A percentile compares a stretch with the other conserved stretches of the same genome.
Conservation (phyloP, 75 land plant genomes). For the Selaginella tamariscina region DNA sequence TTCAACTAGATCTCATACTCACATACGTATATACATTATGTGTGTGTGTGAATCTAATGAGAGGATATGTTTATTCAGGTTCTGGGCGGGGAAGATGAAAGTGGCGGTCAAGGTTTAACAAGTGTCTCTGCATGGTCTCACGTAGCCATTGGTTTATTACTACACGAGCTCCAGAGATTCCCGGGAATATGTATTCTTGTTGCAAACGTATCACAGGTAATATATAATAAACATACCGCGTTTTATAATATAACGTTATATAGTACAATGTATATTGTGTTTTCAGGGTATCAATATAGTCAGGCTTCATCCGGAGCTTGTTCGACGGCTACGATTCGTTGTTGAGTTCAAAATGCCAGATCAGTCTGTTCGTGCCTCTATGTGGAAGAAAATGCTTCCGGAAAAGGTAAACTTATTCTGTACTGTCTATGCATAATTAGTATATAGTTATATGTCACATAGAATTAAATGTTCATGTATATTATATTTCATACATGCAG, state of each 20-base stretch:
- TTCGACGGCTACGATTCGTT: slow-evolving; percentile 19
- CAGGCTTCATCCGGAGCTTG: slow-evolving; percentile 20
- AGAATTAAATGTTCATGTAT: background rate
- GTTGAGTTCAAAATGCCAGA: slow-evolving; percentile 29
- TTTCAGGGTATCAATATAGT: slow-evolving; percentile 18
- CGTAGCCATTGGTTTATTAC: slow-evolving; percentile 23
- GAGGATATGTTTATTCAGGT: too few relatives aligned
- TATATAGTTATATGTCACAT: too few relatives aligned
- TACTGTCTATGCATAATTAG: too few relatives aligned
- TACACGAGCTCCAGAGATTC: slow-evolving; percentile 25
- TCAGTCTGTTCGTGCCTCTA: slow-evolving; percentile 13
- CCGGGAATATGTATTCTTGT: slow-evolving; percentile 27
- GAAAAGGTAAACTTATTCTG: slow-evolving; percentile 20
- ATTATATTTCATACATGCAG: too few relatives aligned
- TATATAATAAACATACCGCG: background rate
- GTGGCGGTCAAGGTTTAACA: slow-evolving; percentile 12
- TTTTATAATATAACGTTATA: too few relatives aligned
- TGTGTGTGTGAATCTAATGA: too few relatives aligned
- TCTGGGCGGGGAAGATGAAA: slow-evolving; percentile 18
- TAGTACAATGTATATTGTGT: background rate
- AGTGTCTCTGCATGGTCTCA: slow-evolving; percentile 28
- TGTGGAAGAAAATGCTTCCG: slow-evolving; percentile 31
- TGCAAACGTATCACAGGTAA: slow-evolving; percentile 22
- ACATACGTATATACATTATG: too few relatives aligned
- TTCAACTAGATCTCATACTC: too few relatives aligned